Base-by-base conservation (phyloP, 106 monocot species). In the Dioscorea alata region DNA sequence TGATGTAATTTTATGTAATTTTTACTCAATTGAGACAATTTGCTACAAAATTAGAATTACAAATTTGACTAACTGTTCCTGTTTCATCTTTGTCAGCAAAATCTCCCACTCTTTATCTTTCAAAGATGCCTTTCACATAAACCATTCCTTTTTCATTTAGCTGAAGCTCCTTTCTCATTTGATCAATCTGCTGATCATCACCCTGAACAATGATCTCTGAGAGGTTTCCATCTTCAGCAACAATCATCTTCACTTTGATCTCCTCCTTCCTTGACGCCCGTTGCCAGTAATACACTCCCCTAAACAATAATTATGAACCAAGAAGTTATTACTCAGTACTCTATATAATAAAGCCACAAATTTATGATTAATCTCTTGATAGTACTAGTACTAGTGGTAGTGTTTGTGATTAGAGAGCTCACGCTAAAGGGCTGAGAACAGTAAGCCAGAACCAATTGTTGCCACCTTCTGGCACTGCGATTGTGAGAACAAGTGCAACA, bases 381-480 rank as follows among this genome's bases (percentile, higher is more conserved):
- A 28, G 28, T 28, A 28, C 2, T 28, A 28, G 28, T 28, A 28
- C 2, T 28, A 28, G 28, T 42, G 6, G 42, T 42, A 42, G 42
- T 42, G 5, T 42, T 10, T 8, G 42, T 42, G 42, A 42, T 42
- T 18, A n/a, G 60, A n/a, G 60, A 69, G 21, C 89, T 67, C 73
- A 94, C 90, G 94, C 90, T 13, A 83, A 68, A 9, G 94, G 94
- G 71, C 94, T 91, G 31, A 96, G 49, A 54, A 64, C 57, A 10
- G 81, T 96, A 4, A 96, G 77, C 88, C 85, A 88, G 51, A 96
- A 96, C 95, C 95, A 96, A 82, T 84, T 88, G 71, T 91, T 96
- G 25, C 95, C 95, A 32, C 91, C 95, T 64, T 91, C 86, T 6
- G 95, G 91, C 33, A 96, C 68, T 12, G 95, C 73, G 57, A 96